Percentiles rank a stretch among this genome's conserved stretches.
Evolutionary conservation across 2,329 filamentous ascomycete species (phyloP).

Genomic region (Colletotrichum melonis): DNA sequence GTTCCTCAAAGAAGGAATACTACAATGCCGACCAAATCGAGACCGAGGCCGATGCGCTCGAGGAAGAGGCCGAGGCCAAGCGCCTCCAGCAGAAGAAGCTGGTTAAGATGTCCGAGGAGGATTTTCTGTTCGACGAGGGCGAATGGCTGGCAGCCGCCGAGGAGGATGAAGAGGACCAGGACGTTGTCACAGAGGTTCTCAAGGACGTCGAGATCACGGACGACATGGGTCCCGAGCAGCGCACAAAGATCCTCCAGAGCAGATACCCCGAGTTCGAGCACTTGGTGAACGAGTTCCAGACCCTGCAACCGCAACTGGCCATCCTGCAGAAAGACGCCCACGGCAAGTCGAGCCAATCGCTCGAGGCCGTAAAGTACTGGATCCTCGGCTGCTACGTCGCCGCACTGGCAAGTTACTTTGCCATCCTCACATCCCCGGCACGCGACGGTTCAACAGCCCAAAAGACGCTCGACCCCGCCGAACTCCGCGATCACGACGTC

Average conservation of each 20-base stretch:
- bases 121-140: conserved; percentile 92
- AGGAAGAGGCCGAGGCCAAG: conserved; percentile 92
- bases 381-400: conserved; percentile 88
- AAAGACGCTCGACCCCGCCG: conserved; percentile 77
- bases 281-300: conserved; percentile 81
- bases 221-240: conserved; percentile 81
- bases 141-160: conserved; percentile 77
- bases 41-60: conserved; percentile 77
- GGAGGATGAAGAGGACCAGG: conserved; percentile 61
- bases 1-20: conserved; percentile 87
- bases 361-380: conserved; percentile 79
- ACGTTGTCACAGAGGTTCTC: conserved; percentile 86
- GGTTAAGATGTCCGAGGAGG: conserved; percentile 87
- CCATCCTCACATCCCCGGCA: conserved; percentile 85
- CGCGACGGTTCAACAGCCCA: conserved; percentile 64
- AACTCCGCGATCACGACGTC: conserved; percentile 88
- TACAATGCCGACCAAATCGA: conserved; percentile 85
- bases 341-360: conserved; percentile 60
- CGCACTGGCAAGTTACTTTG: conserved; percentile 92
- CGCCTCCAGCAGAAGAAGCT: conserved; percentile 92
- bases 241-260: conserved; percentile 78
- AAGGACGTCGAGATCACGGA: conserved; percentile 85
- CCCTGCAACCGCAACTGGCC: conserved; percentile 75
- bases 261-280: conserved; percentile 94
- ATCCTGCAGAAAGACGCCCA: conserved; percentile 69